phyloP scores from a whole-genome alignment of 805 yeast genomes.

The Sugiyamaella floridensis region DNA sequence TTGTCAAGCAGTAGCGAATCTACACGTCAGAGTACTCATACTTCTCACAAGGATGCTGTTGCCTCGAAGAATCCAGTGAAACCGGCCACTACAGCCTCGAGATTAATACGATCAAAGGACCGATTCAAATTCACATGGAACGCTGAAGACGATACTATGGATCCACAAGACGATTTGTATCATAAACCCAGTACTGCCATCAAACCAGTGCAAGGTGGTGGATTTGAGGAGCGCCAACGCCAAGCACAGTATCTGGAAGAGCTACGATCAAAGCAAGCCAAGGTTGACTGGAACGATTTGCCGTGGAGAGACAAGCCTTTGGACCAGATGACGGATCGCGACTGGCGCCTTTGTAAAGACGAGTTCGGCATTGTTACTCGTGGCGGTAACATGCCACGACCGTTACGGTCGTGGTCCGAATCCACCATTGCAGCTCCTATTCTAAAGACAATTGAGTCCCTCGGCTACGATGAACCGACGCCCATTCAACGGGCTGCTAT shows the following conservation, averaged over 20 bases:
- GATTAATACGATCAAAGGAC: conserved; percentile 11
- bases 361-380: conserved; percentile 62
- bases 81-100: too few relatives aligned
- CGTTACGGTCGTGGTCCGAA: conserved; percentile 73
- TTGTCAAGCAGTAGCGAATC: background rate
- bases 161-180: conserved; percentile 38
- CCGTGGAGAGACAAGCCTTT: conserved; percentile 69
- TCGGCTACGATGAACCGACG: conserved; percentile 61
- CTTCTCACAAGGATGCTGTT: too few relatives aligned
- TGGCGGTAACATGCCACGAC: conserved; percentile 42
- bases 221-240: conserved; percentile 20
- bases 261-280: conserved; percentile 5
- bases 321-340: conserved; percentile 65
- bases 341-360: conserved; percentile 83
- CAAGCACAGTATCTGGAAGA: too few relatives aligned
- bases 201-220: conserved; percentile 15
- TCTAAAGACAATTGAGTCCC: conserved; percentile 25
- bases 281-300: conserved; percentile 20
- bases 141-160: conserved; percentile 56
- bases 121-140: conserved; percentile 67
- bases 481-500: conserved; percentile 88
- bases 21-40: conserved; percentile 6
- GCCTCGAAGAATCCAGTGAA: too few relatives aligned
- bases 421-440: conserved; percentile 41
- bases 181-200: background rate